Percentiles rank a stretch among this genome's conserved stretches.
Conservation (phyloP, 371 early-diverging fungal genomes). For the Apophysomyces variabilis region DNA sequence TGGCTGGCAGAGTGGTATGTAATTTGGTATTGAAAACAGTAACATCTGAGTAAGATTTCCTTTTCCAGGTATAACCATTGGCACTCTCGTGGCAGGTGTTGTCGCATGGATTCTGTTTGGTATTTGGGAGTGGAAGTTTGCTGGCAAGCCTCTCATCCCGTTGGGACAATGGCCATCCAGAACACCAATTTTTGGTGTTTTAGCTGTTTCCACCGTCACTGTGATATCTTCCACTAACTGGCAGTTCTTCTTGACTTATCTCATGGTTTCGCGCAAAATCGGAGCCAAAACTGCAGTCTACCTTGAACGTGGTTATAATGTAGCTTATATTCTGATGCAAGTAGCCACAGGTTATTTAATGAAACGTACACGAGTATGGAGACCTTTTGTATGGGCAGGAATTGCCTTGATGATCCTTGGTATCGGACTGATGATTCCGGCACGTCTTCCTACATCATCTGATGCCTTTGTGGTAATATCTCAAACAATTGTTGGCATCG, state of each 20-base stretch:
- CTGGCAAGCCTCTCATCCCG: background rate
- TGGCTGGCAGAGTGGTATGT: conserved; percentile 38
- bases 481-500: conserved; percentile 47
- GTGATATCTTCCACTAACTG: conserved; percentile 46
- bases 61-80: conserved; percentile 3
- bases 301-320: conserved; percentile 46
- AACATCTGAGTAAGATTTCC: background rate
- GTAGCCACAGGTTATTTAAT: conserved; percentile 40
- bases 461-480: conserved; percentile 37
- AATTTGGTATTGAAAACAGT: too few relatives aligned
- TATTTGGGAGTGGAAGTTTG: conserved; percentile 5
- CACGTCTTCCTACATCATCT: conserved; percentile 39
- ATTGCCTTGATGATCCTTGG: conserved; percentile 59
- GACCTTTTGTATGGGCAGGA: conserved; percentile 58
- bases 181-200: conserved; percentile 50
- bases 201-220: conserved; percentile 44
- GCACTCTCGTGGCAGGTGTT: conserved; percentile 3
- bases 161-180: conserved; percentile 46
- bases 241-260: conserved; percentile 46
- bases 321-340: conserved; percentile 35
- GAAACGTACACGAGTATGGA: conserved; percentile 45
- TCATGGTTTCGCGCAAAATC: conserved; percentile 49
- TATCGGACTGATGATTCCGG: conserved; percentile 49
- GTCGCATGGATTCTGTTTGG: conserved; percentile 12
- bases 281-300: conserved; percentile 24